Evolutionary conservation across 202 grass and related monocot species (phyloP).

Genomic region (Dendrocalamus latiflorus): DNA sequence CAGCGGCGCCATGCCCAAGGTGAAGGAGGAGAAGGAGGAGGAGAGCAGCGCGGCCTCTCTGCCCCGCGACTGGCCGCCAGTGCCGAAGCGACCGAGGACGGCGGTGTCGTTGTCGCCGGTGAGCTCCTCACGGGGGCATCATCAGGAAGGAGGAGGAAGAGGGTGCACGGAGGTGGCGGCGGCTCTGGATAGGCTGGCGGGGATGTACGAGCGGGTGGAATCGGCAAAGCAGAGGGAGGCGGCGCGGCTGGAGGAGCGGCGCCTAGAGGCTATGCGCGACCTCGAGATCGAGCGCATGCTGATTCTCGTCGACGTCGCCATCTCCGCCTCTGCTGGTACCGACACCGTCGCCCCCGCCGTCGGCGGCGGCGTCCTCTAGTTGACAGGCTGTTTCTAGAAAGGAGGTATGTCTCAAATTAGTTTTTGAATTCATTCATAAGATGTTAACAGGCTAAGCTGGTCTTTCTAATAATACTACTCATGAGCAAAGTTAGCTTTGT

Average conservation of each 20-base stretch:
- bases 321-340: constrained; percentile 9
- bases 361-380: constrained; percentile 12
- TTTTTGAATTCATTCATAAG: neutral
- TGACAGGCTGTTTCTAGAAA: neutral
- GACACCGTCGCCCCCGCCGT: neutral
- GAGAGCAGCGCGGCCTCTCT: neutral
- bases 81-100: constrained; percentile 50
- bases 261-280: constrained; percentile 47
- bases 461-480: neutral
- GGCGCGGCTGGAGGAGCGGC: constrained; percentile 49
- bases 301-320: constrained; percentile 47
- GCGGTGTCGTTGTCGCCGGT: constrained; percentile 27
- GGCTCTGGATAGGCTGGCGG: constrained; percentile 47
- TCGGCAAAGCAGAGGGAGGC: constrained; percentile 52
- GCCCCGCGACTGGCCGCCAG: constrained; percentile 38
- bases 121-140: constrained; percentile 7
- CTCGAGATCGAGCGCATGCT: constrained; percentile 52
- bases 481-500: neutral
- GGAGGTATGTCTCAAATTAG: neutral
- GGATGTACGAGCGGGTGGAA: constrained; percentile 60
- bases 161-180: too few relatives aligned
- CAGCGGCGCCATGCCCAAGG: neutral
- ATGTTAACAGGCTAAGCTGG: neutral
- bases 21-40: neutral
- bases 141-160: constrained; percentile 10